Evolutionary conservation across 1,284 basidiomycete genomes (phyloP).

Genomic region (Apiotrichum mycotoxinovorans): DNA sequence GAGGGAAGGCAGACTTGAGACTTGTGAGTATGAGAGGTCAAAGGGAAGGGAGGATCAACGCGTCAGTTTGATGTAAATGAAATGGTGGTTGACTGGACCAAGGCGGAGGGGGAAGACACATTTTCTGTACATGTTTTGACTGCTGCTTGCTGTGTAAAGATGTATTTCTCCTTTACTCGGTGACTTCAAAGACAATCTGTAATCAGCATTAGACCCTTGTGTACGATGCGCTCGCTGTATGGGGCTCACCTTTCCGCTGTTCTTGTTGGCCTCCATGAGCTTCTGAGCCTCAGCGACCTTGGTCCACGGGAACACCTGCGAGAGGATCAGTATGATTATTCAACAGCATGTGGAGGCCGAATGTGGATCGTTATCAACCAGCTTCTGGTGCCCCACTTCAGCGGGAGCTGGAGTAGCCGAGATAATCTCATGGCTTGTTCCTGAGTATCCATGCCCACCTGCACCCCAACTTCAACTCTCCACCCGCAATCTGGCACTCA

Average conservation of each 20-base stretch:
- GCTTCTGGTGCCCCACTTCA: no score
- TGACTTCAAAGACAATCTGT: constrained; percentile 23
- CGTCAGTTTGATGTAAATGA: not conserved
- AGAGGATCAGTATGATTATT: no score
- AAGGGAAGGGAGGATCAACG: not conserved
- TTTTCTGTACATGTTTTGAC: not conserved
- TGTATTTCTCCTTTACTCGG: not conserved
- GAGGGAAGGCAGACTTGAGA: not conserved
- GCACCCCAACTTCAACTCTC: no score
- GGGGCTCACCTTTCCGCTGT: constrained; percentile 55
- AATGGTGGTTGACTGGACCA: not conserved
- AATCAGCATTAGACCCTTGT: not conserved
- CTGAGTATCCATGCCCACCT: no score
- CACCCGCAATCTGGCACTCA: no score
- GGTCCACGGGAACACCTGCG: constrained; percentile 66
- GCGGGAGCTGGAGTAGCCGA: no score
- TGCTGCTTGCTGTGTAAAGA: not conserved
- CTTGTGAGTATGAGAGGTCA: no score
- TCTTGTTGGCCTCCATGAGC: constrained; percentile 83
- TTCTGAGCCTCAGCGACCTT: constrained; percentile 78
- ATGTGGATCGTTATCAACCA: constrained; percentile 10
- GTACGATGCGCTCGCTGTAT: no score
- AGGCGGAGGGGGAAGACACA: no score
- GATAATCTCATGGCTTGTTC: no score
- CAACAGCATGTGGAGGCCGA: no score